Evolutionary conservation across 805 yeast genomes (phyloP).

Genomic region (Metschnikowia sp.): DNA sequence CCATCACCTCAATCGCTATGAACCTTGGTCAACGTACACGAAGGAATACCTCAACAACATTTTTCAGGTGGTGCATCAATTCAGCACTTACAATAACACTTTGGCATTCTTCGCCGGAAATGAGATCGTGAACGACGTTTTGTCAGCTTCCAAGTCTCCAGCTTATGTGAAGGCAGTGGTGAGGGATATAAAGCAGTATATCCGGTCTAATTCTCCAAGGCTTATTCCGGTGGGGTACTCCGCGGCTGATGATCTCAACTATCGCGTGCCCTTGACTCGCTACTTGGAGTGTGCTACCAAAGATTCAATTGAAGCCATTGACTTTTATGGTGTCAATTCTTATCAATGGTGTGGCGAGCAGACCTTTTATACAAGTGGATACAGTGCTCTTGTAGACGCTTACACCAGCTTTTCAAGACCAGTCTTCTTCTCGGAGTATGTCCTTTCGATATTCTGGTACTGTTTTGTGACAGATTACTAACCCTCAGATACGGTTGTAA

Average conservation of each 20-base stretch:
- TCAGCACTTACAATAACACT: slow-evolving; percentile 82
- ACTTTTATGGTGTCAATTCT: slow-evolving; percentile 78
- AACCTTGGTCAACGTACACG: slow-evolving; percentile 89
- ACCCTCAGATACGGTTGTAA: slow-evolving; percentile 65
- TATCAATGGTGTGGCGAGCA: slow-evolving; percentile 89
- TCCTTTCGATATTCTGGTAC: slow-evolving; percentile 1
- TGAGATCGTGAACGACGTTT: slow-evolving; percentile 79
- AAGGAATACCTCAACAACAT: slow-evolving; percentile 68
- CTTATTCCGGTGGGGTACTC: slow-evolving; percentile 89
- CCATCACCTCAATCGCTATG: slow-evolving; percentile 83
- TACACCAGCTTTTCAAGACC: slow-evolving; percentile 70
- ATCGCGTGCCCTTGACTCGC: slow-evolving; percentile 70
- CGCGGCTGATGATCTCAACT: slow-evolving; percentile 88
- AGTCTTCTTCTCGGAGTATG: slow-evolving; percentile 79
- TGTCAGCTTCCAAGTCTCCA: slow-evolving; percentile 69
- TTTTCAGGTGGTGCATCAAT: slow-evolving; percentile 75
- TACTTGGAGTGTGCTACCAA: slow-evolving; percentile 74
- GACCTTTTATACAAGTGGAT: slow-evolving; percentile 75
- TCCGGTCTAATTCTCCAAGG: slow-evolving; percentile 56
- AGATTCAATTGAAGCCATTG: slow-evolving; percentile 53
- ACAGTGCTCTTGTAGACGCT: slow-evolving; percentile 59
- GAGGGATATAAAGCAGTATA: slow-evolving; percentile 76
- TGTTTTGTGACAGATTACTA: slow-evolving; percentile 8
- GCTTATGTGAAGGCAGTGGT: slow-evolving; percentile 72
- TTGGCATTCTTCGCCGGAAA: slow-evolving; percentile 91